These are phyloP conservation scores for Pseudogymnoascus sp. DNA, from an alignment of 2,329 filamentous ascomycete genomes.

Conservation along the genomic window DNA sequence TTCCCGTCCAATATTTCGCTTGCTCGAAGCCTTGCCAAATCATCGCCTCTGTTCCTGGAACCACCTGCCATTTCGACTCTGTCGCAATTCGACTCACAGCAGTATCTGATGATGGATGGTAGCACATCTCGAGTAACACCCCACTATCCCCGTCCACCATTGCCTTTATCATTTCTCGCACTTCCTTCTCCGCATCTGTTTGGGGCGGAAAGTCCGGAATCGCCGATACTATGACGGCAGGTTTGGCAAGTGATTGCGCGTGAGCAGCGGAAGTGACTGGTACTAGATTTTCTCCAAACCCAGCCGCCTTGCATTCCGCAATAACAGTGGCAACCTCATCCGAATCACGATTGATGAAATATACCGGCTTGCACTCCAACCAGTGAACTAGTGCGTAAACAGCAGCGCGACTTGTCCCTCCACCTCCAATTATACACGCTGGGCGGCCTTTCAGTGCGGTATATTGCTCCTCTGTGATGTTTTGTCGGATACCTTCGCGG, in stretches of 20 bases:
- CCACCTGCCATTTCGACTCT: conserved; percentile 59
- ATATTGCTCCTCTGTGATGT: conserved; percentile 36
- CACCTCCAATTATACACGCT: conserved; percentile 67
- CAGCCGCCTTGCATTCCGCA: conserved; percentile 48
- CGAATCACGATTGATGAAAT: conserved; percentile 67
- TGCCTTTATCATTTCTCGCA: conserved; percentile 35
- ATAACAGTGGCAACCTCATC: conserved; percentile 60
- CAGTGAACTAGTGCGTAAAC: conserved; percentile 66
- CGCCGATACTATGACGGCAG: conserved; percentile 62
- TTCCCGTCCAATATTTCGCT: conserved; percentile 56
- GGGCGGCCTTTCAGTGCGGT: conserved; percentile 48
- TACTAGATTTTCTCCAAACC: conserved; percentile 50
- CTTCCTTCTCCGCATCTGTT: conserved; percentile 51
- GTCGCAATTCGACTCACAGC: conserved; percentile 53
- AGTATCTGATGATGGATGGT: conserved; percentile 60
- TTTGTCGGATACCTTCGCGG: conserved; percentile 59
- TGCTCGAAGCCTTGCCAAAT: conserved; percentile 72
- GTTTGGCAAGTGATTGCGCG: conserved; percentile 46
- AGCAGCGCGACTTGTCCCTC: conserved; percentile 68
- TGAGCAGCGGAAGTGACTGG: conserved; percentile 55
- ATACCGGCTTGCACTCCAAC: conserved; percentile 59
- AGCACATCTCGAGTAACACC: conserved; percentile 72
- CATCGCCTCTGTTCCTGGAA: conserved; percentile 67
- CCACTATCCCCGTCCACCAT: conserved; percentile 46
- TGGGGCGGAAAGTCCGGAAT: conserved; percentile 68